Evolutionary conservation across 495 filamentous ascomycete species (phyloP).

Genomic region (Penicillium salamii): DNA sequence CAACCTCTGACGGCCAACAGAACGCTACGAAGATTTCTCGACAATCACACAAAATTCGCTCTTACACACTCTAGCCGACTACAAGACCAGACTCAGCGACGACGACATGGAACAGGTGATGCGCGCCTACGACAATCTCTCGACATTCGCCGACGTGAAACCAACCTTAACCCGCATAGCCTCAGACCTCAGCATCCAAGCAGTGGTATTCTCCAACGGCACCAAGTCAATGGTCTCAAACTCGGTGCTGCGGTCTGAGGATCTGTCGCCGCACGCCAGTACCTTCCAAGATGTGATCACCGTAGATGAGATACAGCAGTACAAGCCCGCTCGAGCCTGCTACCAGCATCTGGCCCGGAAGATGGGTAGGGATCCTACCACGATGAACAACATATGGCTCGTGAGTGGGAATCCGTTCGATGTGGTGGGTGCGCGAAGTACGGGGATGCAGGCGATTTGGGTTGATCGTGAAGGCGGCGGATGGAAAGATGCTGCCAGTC

Average conservation of each 20-base stretch:
- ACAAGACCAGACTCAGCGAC: conserved; percentile 40
- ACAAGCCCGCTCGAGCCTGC: conserved; percentile 65
- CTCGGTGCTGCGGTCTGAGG: conserved; percentile 54
- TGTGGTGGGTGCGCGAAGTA: conserved; percentile 47
- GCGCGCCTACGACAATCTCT: conserved; percentile 64
- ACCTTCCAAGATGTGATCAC: conserved; percentile 58
- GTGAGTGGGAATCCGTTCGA: conserved; percentile 82
- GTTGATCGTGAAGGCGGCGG: conserved; percentile 56
- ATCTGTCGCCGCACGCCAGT: conserved; percentile 47
- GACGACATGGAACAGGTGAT: conserved; percentile 50
- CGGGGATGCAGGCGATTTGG: conserved; percentile 63
- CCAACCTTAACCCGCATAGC: conserved; percentile 47
- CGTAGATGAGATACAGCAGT: conserved; percentile 58
- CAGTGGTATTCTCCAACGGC: conserved; percentile 77
- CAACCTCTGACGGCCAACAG: conserved; percentile 30
- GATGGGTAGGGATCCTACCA: conserved; percentile 43
- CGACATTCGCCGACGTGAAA: conserved; percentile 66
- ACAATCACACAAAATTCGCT: conserved; percentile 63
- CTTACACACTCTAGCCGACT: conserved; percentile 58
- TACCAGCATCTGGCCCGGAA: conserved; percentile 60
- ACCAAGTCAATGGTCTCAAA: conserved; percentile 60
- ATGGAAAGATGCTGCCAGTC: conserved; percentile 37
- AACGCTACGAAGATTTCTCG: conserved; percentile 61
- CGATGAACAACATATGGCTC: conserved; percentile 62
- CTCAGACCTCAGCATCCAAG: conserved; percentile 34